phyloP scores from a whole-genome alignment of 1,284 basidiomycete species.

The Cutaneotrichosporon cutaneum region DNA sequence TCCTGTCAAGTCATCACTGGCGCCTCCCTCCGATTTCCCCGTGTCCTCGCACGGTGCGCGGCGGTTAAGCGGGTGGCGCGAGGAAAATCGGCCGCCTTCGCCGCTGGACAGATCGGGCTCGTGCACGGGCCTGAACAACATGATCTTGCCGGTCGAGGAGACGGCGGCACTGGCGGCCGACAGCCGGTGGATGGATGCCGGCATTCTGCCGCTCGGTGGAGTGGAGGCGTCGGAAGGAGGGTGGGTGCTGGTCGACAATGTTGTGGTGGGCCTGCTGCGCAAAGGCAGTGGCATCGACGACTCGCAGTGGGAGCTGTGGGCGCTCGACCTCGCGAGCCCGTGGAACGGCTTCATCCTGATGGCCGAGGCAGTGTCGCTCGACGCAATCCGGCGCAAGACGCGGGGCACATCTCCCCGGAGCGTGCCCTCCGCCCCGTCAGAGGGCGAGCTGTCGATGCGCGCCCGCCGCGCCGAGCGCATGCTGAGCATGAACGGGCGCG shows the following conservation, averaged over 20 bases:
- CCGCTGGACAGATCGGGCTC: conserved; percentile 14
- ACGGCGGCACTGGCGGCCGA: conserved; percentile 1
- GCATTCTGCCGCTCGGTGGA: conserved; percentile 35
- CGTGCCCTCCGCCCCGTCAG: conserved; percentile 1
- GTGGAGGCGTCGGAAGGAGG: conserved; percentile 30
- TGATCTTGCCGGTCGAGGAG: conserved; percentile 18
- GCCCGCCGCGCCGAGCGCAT: conserved; percentile 40
- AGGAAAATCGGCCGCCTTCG: conserved; percentile 17
- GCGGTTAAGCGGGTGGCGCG: conserved; percentile 30
- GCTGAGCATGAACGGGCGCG: conserved; percentile 39
- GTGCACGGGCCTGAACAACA: conserved; percentile 14
- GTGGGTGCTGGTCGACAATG: conserved; percentile 27
- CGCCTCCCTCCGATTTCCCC: conserved; percentile 35
- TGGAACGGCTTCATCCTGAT: conserved; percentile 40
- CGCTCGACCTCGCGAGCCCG: conserved; percentile 33
- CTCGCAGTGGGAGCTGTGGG: conserved; percentile 42
- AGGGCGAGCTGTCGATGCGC: conserved; percentile 30
- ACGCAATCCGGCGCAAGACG: conserved; percentile 21
- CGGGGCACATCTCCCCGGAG: neutral
- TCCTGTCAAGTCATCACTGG: conserved; percentile 15
- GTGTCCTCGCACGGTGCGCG: conserved; percentile 42
- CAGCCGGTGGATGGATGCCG: conserved; percentile 30
- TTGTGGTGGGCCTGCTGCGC: conserved; percentile 35
- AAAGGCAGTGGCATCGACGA: conserved; percentile 39
- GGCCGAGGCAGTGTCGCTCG: conserved; percentile 29